Evolutionary conservation across 2,329 filamentous ascomycete species (phyloP), one percentile per base, ranked within the genome.

Genomic region (Mollisiaceae sp.): DNA sequence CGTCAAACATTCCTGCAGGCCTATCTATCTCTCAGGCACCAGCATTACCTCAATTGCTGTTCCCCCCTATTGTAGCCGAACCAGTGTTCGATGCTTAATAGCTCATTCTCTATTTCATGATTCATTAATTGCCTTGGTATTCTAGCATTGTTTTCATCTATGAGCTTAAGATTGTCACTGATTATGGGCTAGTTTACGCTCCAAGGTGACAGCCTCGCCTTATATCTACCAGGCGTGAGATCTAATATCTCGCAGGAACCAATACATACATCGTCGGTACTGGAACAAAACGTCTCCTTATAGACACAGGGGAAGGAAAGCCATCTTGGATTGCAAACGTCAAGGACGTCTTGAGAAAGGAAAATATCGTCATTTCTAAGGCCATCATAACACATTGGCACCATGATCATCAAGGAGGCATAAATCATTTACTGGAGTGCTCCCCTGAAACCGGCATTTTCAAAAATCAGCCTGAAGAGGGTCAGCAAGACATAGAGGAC

Each of bases 231-330:
- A n/a, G 41, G 22, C 43, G 39, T 24, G 12, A 47, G 22, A 14
- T 38, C 27, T 67, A 60, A 89, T 89, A 18, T 5, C n/a, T 54
- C 20, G 55, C 90, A 78, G 90, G 93, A 68, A 97, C 95, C 71
- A 99, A 99, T 78, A 99, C 95, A 39, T 99, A 99, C 77, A 85
- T 99, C 20, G 75, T 99, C 65, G 95, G 95, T 65, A 89, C 85
- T 8, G 94, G 94, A 3, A 77, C 81, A 6, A 79, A 81, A 8
- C 89, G 95, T 11, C 83, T 98, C 65, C 85, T 99, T 24, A 88
- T 99, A 74, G 95, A 99, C 79, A 97, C 94, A 0, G 95, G 91
- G 58, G 90, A 97, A 78, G 95, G 86, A 82, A 70, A 67, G 65
- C 86, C 89, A 1, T 83, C 85, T 39, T 99, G 94, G 94, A 83